These are phyloP conservation scores for Ambrosiella cleistominuta DNA, from an alignment of 2,329 filamentous ascomycete genomes.

Conservation along the genomic window DNA sequence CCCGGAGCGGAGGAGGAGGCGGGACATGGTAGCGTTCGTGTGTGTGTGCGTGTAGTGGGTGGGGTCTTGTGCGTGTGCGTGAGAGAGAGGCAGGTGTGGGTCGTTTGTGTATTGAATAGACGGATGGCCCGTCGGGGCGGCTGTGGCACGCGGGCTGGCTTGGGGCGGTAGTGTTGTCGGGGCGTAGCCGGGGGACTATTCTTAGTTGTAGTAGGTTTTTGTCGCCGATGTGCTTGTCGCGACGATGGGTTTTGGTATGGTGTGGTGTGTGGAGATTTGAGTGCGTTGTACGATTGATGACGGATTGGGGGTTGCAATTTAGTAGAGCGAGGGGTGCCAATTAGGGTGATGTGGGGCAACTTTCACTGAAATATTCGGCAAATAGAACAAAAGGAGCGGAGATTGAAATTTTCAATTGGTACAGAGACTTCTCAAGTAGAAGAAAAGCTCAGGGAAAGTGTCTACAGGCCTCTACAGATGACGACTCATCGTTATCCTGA, in stretches of 20 bases:
- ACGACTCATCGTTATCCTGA: too few species aligned
- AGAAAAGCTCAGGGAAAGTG: too few species aligned
- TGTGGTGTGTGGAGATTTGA: neutral
- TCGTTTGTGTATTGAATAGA: neutral
- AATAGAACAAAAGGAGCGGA: too few species aligned
- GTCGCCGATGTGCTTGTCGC: neutral
- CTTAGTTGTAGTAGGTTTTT: neutral
- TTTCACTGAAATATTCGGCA: neutral
- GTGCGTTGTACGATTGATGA: neutral
- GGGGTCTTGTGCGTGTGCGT: neutral
- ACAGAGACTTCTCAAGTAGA: too few species aligned
- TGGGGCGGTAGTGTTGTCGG: neutral
- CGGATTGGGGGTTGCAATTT: neutral
- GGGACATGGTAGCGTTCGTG: constrained; percentile 37
- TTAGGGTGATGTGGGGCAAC: neutral
- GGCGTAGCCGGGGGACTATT: neutral
- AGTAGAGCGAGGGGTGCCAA: neutral
- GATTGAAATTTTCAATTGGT: too few species aligned
- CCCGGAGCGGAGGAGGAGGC: constrained; percentile 47
- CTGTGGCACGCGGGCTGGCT: neutral
- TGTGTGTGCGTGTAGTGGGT: neutral
- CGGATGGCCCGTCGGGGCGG: neutral
- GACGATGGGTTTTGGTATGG: neutral
- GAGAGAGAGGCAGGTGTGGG: too few species aligned
- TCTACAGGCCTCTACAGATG: too few species aligned